phyloP scores from a whole-genome alignment of 2,329 filamentous ascomycete species.

The Ceratocystis lukuohia region DNA sequence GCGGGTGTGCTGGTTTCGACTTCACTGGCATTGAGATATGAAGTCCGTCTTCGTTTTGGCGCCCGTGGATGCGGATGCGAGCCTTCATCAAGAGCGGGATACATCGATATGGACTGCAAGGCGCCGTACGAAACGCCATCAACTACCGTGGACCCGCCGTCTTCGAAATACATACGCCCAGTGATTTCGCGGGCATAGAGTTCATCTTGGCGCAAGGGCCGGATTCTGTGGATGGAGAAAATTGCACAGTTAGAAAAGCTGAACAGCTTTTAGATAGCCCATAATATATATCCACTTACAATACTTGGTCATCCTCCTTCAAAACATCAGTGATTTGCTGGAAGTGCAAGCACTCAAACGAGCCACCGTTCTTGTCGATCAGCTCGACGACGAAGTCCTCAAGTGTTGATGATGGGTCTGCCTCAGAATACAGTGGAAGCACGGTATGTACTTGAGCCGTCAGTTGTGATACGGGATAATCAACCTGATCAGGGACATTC shows the following conservation, averaged over 20 bases:
- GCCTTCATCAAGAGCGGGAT: not conserved
- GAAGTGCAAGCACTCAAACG: conserved; percentile 82
- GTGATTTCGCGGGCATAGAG: conserved; percentile 52
- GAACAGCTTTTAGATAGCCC: not conserved
- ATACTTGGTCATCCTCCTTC: conserved; percentile 70
- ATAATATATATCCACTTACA: conserved; percentile 39
- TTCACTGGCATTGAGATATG: conserved; percentile 14
- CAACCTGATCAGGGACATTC: conserved; percentile 43
- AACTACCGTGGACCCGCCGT: conserved; percentile 64
- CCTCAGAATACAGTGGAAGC: conserved; percentile 45
- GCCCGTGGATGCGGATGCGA: not conserved
- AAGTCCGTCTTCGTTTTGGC: conserved; percentile 1
- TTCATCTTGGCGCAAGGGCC: conserved; percentile 63
- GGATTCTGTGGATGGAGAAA: conserved; percentile 43
- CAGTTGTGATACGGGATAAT: conserved; percentile 61
- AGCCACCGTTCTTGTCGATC: conserved; percentile 36
- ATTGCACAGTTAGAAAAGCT: conserved; percentile 18
- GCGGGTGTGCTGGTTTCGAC: conserved; percentile 17
- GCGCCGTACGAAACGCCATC: conserved; percentile 33
- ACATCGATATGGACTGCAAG: not conserved
- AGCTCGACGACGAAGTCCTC: conserved; percentile 85
- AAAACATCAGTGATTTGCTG: conserved; percentile 56
- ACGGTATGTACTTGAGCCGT: conserved; percentile 66
- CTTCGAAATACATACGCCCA: conserved; percentile 68
- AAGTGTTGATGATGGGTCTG: conserved; percentile 63